A percentile compares a stretch with the other conserved stretches of the same genome.
These are phyloP conservation scores for Candida loeiensis DNA, from an alignment of 805 yeast species.

Conservation along the genomic window DNA sequence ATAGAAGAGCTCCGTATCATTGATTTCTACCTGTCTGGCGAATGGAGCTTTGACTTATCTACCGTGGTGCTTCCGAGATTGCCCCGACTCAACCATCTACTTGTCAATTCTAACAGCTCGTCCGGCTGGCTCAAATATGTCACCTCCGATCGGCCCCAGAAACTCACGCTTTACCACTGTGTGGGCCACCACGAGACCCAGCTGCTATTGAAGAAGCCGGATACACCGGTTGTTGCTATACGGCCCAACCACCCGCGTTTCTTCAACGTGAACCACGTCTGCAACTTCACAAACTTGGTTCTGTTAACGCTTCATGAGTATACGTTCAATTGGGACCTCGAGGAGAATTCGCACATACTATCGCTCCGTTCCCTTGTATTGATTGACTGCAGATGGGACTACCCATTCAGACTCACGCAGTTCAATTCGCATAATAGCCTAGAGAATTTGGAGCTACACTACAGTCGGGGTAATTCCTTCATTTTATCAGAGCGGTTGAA, in stretches of 20 bases:
- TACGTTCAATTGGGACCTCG: conserved; percentile 40
- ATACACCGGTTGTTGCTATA: not conserved
- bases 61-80: conserved; percentile 17
- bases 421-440: conserved; percentile 28
- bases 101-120: conserved; percentile 32
- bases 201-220: conserved; percentile 6
- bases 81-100: conserved; percentile 21
- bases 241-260: conserved; percentile 20
- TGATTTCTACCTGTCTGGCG: conserved; percentile 33
- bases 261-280: conserved; percentile 45
- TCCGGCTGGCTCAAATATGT: conserved; percentile 43
- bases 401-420: conserved; percentile 45
- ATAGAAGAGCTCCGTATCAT: conserved; percentile 26
- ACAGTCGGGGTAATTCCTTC: conserved; percentile 29
- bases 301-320: conserved; percentile 37
- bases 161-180: conserved; percentile 27
- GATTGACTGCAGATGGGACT: conserved; percentile 53
- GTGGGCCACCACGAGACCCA: conserved; percentile 17
- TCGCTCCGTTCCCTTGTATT: conserved; percentile 27
- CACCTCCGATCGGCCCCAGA: conserved; percentile 14
- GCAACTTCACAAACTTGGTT: conserved; percentile 30
- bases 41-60: conserved; percentile 33
- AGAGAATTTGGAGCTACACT: conserved; percentile 21
- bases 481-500: conserved; percentile 36
- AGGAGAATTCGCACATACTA: conserved; percentile 13